These are phyloP conservation scores for Cryptococcus sp. DNA, from an alignment of 1,284 basidiomycete genomes.

Conservation along the genomic window DNA sequence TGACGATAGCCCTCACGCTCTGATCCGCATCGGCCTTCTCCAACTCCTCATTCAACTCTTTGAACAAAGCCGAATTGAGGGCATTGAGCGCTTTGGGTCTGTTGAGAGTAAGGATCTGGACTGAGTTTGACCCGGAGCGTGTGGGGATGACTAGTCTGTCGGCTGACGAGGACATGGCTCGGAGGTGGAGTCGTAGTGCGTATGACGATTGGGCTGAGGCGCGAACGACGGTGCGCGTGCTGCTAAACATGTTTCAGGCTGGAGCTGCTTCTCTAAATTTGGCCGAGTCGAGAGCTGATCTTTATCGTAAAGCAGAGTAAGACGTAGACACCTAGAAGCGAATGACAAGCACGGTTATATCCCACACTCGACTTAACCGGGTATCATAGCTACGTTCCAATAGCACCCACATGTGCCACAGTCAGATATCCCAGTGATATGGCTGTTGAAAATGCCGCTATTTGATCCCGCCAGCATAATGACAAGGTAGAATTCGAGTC, in stretches of 20 bases:
- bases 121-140: constrained; percentile 56
- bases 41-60: constrained; percentile 75
- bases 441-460: constrained; percentile 13
- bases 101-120: constrained; percentile 89
- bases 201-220: background rate
- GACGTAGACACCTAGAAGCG: background rate
- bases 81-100: constrained; percentile 96
- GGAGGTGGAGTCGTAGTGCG: constrained; percentile 18
- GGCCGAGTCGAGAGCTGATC: too few relatives aligned
- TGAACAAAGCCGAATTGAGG: constrained; percentile 75
- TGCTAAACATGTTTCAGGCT: background rate
- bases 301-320: too few relatives aligned
- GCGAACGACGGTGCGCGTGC: background rate
- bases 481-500: background rate
- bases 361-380: background rate
- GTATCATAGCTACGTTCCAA: background rate
- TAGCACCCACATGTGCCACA: background rate
- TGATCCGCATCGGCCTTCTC: constrained; percentile 72
- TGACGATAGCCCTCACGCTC: constrained; percentile 76
- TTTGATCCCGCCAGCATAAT: constrained; percentile 13
- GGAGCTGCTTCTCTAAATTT: background rate
- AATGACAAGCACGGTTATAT: background rate
- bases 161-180: constrained; percentile 39
- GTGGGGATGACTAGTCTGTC: constrained; percentile 49
- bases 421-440: background rate